Conservation (phyloP, 352 stramenopile genomes). For the Pythium phragmiticola region DNA sequence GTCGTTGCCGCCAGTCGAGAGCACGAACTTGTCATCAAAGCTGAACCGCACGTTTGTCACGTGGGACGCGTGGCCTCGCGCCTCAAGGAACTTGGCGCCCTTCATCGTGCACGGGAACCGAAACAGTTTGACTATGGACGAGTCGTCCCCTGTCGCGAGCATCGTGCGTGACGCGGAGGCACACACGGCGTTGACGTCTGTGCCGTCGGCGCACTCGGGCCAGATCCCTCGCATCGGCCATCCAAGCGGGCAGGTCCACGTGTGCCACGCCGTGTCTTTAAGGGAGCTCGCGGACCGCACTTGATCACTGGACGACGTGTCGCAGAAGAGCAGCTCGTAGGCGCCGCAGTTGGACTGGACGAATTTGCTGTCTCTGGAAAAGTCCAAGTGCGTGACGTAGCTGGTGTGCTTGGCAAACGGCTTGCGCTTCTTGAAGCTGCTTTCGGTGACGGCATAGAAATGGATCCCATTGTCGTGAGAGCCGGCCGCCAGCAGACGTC, state of each 20-base stretch:
- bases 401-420: slow-evolving; percentile 82
- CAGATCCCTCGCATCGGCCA: slow-evolving; percentile 93
- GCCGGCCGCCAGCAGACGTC: slow-evolving; percentile 46
- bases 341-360: slow-evolving; percentile 82
- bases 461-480: slow-evolving; percentile 80
- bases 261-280: slow-evolving; percentile 85
- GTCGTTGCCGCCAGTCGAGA: slow-evolving; percentile 84
- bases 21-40: slow-evolving; percentile 76
- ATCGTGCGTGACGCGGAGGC: slow-evolving; percentile 62
- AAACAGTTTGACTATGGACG: slow-evolving; percentile 83
- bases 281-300: slow-evolving; percentile 75
- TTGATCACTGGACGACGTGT: slow-evolving; percentile 74
- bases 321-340: slow-evolving; percentile 91
- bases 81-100: slow-evolving; percentile 44
- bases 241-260: slow-evolving; percentile 86
- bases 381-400: slow-evolving; percentile 85
- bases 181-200: slow-evolving; percentile 80
- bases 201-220: slow-evolving; percentile 77
- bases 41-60: slow-evolving; percentile 84
- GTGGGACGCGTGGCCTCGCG: slow-evolving; percentile 75
- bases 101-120: slow-evolving; percentile 79
- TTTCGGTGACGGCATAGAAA: slow-evolving; percentile 37
- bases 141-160: slow-evolving; percentile 82
- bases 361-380: slow-evolving; percentile 64
- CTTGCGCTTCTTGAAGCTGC: slow-evolving; percentile 53